phyloP scores from a whole-genome alignment of 176 grass and related monocot genomes.

The Urochloa ruziziensis region DNA sequence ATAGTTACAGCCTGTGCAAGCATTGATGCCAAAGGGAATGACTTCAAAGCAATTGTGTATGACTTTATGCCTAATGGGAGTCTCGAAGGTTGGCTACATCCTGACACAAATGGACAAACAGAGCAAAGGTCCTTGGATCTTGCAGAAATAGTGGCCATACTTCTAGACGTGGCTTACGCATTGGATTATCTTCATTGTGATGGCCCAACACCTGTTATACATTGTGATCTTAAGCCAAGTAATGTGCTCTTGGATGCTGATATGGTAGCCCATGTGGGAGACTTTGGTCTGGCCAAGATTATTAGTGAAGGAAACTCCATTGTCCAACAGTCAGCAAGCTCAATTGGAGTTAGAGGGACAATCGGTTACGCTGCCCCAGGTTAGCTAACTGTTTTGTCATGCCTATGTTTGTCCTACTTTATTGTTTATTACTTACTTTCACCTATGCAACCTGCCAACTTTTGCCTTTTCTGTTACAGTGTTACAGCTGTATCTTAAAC shows the following conservation, averaged over 20 bases:
- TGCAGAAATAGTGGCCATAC: not conserved
- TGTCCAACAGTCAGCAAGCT: not conserved
- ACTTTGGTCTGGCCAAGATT: not conserved
- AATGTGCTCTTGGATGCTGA: not conserved
- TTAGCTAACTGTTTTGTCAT: not conserved
- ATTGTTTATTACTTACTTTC: not conserved
- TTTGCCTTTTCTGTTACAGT: not conserved
- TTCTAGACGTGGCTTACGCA: constrained; percentile 30
- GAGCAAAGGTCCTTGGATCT: not conserved
- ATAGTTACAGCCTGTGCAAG: constrained; percentile 41
- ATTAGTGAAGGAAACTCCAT: not conserved
- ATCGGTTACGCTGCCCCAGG: not conserved
- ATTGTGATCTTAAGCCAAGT: not conserved
- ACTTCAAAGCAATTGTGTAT: constrained; percentile 45
- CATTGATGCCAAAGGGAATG: constrained; percentile 31
- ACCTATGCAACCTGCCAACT: not conserved
- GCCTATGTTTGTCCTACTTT: not conserved
- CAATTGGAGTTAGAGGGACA: not conserved
- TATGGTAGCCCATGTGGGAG: too few relatives aligned
- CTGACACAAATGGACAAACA: not conserved
- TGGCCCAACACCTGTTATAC: not conserved
- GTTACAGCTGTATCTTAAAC: not conserved
- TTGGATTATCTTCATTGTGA: constrained; percentile 37
- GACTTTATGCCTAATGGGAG: constrained; percentile 15
- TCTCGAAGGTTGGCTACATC: constrained; percentile 39